phyloP scores from a whole-genome alignment of 306 rosid species.

The Luffa aegyptiaca region DNA sequence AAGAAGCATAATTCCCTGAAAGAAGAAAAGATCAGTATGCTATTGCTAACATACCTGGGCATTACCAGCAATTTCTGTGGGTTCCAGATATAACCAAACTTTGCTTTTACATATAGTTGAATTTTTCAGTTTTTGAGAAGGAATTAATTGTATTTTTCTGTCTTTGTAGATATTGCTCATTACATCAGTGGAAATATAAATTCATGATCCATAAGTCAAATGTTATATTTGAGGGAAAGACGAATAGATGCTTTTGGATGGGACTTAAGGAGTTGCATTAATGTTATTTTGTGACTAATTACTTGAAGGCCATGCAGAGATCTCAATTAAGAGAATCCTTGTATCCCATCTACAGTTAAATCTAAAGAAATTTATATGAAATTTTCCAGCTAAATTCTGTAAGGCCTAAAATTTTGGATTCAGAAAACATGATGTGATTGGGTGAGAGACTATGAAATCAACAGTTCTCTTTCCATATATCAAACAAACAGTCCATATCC shows the following conservation, averaged over 20 bases:
- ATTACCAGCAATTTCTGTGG: not conserved
- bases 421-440: not conserved
- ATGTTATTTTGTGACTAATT: not conserved
- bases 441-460: not conserved
- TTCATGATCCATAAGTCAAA: not conserved
- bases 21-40: not conserved
- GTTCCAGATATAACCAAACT: not conserved
- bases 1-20: slow-evolving; percentile 55
- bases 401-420: not conserved
- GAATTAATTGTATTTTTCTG: not conserved
- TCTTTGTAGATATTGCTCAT: not conserved
- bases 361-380: not conserved
- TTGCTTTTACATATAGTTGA: not conserved
- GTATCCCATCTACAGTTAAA: not conserved
- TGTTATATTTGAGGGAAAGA: not conserved
- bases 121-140: not conserved
- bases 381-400: too few species aligned
- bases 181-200: not conserved
- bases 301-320: not conserved
- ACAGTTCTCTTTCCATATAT: not conserved
- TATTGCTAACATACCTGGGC: not conserved
- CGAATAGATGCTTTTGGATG: not conserved
- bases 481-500: not conserved
- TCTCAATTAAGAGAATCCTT: not conserved
- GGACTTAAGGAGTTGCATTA: not conserved